Evolutionary conservation across 1,139 yeast species (phyloP), one percentile per base, ranked within the genome.

Genomic region (Kodamaea derodonti): DNA sequence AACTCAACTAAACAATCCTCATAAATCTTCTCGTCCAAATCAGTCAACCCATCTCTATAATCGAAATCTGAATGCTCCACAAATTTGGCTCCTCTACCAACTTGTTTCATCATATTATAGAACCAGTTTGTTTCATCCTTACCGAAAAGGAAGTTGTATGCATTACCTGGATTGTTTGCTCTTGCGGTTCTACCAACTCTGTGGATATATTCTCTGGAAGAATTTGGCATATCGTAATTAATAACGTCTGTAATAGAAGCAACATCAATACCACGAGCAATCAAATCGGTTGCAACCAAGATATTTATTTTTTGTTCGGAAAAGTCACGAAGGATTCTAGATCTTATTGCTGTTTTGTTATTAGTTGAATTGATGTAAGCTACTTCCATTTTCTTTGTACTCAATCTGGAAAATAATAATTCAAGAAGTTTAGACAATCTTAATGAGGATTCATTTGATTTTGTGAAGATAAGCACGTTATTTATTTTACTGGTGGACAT

Each of bases 111-210:
- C 24, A 80, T 51, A 33, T 60, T 69, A 45, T 69, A 66, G 48
- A 77, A 77, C 80, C 88, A 85, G 47, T 71, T 78, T 36, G 64
- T 65, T 47, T 88, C 97, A 36, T 88, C 90, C 39, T 75, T 78
- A 20, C 95, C 95, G 39, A 80, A 71, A 15, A 80, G 69, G 27
- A 88, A 55, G 37, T 76, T 82, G 51, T 78, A 75, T 0, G 95
- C 95, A 33, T 69, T 65, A 51, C 99, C 99, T 0, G 48, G 33
- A 32, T 80, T 75, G 36, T 84, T 81, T 2, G 97, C 98, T 60
- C 98, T 78, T 1, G 97, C 97, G 0, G 97, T 90, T 65, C 98
- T 80, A 29, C 98, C 98, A 24, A 90, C 92, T 47, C 98, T 74
- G 58, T 92, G 99, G 22, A 92, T 86, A 49, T 92, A 94, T 51